Evolutionary conservation across 805 yeast species (phyloP).

Genomic region (Pichia occidentalis): DNA sequence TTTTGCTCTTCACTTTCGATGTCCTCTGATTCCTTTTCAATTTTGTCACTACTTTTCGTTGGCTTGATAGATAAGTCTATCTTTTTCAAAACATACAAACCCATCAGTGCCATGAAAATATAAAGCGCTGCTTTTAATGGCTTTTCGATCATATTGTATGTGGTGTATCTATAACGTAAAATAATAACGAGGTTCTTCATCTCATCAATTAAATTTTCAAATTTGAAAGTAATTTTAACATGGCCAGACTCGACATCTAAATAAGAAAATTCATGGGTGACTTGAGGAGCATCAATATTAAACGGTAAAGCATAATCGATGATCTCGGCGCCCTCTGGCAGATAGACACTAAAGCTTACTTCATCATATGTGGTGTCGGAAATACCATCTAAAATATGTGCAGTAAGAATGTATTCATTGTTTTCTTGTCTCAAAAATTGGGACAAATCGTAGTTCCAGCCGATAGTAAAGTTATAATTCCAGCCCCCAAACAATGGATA

Average conservation of each 20-base stretch:
- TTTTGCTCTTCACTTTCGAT: background rate
- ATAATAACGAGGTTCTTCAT: constrained; percentile 49
- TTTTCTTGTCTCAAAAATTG: constrained; percentile 44
- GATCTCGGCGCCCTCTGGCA: constrained; percentile 81
- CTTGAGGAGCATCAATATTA: constrained; percentile 27
- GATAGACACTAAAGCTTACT: constrained; percentile 52
- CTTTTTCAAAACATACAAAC: constrained; percentile 43
- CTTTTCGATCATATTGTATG: constrained; percentile 48
- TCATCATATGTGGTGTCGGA: constrained; percentile 58
- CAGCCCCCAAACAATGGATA: constrained; percentile 96
- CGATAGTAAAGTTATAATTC: constrained; percentile 91
- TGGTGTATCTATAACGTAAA: constrained; percentile 57
- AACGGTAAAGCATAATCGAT: constrained; percentile 54
- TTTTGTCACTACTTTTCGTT: background rate
- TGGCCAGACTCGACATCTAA: constrained; percentile 78
- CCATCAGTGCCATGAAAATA: constrained; percentile 51
- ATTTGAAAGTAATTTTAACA: constrained; percentile 57
- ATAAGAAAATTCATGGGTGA: constrained; percentile 39
- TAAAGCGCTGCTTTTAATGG: constrained; percentile 61
- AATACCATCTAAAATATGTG: constrained; percentile 73
- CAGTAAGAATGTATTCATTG: constrained; percentile 49
- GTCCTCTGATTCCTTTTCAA: background rate
- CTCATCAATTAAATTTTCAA: constrained; percentile 61
- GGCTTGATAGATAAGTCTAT: constrained; percentile 35
- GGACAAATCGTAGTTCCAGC: constrained; percentile 69